Percentiles rank a stretch among this genome's conserved stretches.
Evolutionary conservation across 2,329 filamentous ascomycete species (phyloP).

Genomic region (Paraphoma chrysanthemicola): DNA sequence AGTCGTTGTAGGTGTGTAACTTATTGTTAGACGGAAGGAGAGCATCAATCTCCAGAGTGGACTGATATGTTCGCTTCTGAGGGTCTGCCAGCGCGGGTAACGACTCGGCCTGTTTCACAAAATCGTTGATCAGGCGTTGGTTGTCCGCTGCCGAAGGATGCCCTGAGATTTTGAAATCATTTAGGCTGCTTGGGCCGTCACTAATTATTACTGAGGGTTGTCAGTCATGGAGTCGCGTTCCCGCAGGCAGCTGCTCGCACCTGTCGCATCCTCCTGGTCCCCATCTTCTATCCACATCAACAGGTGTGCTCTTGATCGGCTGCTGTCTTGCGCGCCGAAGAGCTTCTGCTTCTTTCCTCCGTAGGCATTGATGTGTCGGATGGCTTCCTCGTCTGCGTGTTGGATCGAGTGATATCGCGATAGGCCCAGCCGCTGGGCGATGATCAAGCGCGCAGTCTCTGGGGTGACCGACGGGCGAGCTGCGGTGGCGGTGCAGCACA

Average conservation of each 20-base stretch:
- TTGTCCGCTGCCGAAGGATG: constrained; percentile 43
- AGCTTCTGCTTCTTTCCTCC: constrained; percentile 50
- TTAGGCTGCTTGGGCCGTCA: constrained; percentile 18
- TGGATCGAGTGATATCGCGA: constrained; percentile 56
- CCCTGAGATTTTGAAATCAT: constrained; percentile 41
- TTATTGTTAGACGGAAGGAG: constrained; percentile 25
- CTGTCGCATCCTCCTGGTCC: constrained; percentile 37
- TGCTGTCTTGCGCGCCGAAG: constrained; percentile 43
- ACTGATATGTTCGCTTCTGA: constrained; percentile 31
- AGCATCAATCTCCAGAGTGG: constrained; percentile 29
- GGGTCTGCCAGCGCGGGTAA: constrained; percentile 36
- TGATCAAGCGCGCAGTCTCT: constrained; percentile 56
- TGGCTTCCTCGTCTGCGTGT: constrained; percentile 47
- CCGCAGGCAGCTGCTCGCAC: constrained; percentile 26
- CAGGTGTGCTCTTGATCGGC: constrained; percentile 32
- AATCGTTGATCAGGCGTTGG: constrained; percentile 44
- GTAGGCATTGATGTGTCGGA: constrained; percentile 56
- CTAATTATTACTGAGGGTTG: constrained; percentile 32
- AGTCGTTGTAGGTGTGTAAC: constrained; percentile 34
- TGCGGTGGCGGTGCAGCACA: constrained; percentile 46
- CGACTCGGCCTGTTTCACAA: constrained; percentile 43
- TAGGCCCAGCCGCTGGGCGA: constrained; percentile 59
- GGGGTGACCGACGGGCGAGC: constrained; percentile 45
- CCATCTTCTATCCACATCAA: constrained; percentile 52
- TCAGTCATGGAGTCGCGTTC: constrained; percentile 17